phyloP scores from a whole-genome alignment of 768 basidiomycete genomes.

The Psilocybe cubensis region DNA sequence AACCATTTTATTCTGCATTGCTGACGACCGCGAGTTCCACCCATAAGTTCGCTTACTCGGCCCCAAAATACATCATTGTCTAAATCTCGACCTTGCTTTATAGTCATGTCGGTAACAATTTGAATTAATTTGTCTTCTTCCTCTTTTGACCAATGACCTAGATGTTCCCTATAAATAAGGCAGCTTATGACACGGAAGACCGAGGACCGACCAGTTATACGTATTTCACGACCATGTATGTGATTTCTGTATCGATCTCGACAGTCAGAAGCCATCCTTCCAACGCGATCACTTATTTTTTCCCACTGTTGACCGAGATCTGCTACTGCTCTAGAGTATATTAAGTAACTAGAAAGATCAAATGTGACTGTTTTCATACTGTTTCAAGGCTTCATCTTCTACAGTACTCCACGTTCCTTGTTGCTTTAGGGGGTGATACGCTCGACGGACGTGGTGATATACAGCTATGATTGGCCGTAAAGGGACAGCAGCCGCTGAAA shows the following conservation, averaged over 20 bases:
- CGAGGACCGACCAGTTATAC: slow-evolving; percentile 51
- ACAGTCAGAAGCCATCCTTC: slow-evolving; percentile 80
- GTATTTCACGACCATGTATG: slow-evolving; percentile 65
- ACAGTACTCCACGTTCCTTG: slow-evolving; percentile 72
- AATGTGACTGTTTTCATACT: slow-evolving; percentile 44
- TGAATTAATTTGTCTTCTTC: slow-evolving; percentile 76
- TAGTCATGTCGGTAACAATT: slow-evolving; percentile 78
- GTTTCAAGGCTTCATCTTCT: slow-evolving; percentile 66
- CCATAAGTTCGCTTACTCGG: slow-evolving; percentile 77
- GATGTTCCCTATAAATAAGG: background rate
- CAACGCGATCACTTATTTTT: slow-evolving; percentile 70
- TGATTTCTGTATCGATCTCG: slow-evolving; percentile 88
- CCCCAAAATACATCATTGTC: slow-evolving; percentile 88
- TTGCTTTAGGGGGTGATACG: slow-evolving; percentile 67
- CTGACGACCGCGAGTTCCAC: slow-evolving; percentile 72
- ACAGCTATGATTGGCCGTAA: slow-evolving; percentile 82
- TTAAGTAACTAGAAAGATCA: background rate
- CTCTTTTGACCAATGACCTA: slow-evolving; percentile 76
- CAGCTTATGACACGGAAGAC: background rate
- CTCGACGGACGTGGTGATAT: slow-evolving; percentile 78
- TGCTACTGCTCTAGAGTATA: slow-evolving; percentile 58
- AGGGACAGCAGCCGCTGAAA: slow-evolving; percentile 67
- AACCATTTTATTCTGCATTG: slow-evolving; percentile 92
- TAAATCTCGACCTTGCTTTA: slow-evolving; percentile 69
- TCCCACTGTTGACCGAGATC: slow-evolving; percentile 82